Evolutionary conservation across 257 asterid species (phyloP), one percentile per base, ranked within the genome.

Genomic region (Eustoma russellianum): DNA sequence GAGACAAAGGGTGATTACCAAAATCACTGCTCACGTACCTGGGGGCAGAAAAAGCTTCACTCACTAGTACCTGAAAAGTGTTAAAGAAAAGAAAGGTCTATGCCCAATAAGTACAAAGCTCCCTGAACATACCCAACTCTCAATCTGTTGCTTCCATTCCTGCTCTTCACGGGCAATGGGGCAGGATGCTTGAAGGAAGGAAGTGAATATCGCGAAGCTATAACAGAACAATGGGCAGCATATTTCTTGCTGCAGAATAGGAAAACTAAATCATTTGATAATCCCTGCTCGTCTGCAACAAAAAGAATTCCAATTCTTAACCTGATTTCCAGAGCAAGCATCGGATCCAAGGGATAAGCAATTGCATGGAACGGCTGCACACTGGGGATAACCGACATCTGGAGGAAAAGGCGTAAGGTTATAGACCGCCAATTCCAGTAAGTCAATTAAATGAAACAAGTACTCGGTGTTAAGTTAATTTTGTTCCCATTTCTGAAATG

Each of bases 311-410:
- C 15, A 70, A 47, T 48, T 56, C 53, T 66, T 63, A 53, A 78
- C 99, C 99, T 92, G 70, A 92, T 92, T 59, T 92, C 97, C 52
- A 88, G 76, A 52, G 99, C 94, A 3, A 92, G 97, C 66, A 79
- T 70, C 40, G 99, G 94, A 63, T 92, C 99, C 66, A 92, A 95
- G 46, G 99, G 99, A 74, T 88, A 92, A 13, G 99, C 99, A 63
- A 92, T 88, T 24, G 99, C 99, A 78, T 92, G 99, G 74, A 92
- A 92, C 59, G 99, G 99, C 68, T 88, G 99, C 76, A 92, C 99
- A 54, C 99, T 92, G 17, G 99, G 99, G 66, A 92, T 81, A 65
- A 92, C 76, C 35, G 94, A 83, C 88, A 79, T 81, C 99, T 92
- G 59, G 30, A n/a, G 57, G 60, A 38, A 19, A 48, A 52, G 61